A percentile compares a stretch with the other conserved stretches of the same genome.
phyloP scores from a whole-genome alignment of 495 filamentous ascomycete species.

The Amphirosellinia nigrospora region DNA sequence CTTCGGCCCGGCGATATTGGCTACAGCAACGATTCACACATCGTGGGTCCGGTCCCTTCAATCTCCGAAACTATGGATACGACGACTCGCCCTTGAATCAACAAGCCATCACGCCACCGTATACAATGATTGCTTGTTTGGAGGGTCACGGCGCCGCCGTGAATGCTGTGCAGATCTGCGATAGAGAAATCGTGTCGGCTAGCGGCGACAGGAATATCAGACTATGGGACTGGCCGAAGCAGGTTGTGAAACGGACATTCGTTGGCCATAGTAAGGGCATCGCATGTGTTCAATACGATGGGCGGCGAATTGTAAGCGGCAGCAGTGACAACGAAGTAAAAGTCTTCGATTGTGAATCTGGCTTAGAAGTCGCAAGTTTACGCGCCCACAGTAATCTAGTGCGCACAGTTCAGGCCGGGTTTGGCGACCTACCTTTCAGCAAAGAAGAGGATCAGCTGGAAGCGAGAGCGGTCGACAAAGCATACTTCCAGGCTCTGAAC shows the following conservation, averaged over 20 bases:
- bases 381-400: conserved; percentile 82
- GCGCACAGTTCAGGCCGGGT: conserved; percentile 91
- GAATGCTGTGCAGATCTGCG: conserved; percentile 92
- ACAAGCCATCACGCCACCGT: conserved; percentile 61
- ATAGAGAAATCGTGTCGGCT: conserved; percentile 87
- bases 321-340: conserved; percentile 95
- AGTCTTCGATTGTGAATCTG: conserved; percentile 85
- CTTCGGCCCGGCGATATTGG: conserved; percentile 71
- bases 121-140: conserved; percentile 77
- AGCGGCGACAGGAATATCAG: conserved; percentile 92
- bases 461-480: conserved; percentile 72
- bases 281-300: conserved; percentile 96
- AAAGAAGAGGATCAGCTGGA: conserved; percentile 72
- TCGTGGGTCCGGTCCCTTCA: conserved; percentile 59
- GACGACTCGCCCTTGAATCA: conserved; percentile 52
- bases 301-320: conserved; percentile 93
- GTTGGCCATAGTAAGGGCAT: conserved; percentile 93
- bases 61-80: conserved; percentile 54
- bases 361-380: conserved; percentile 86
- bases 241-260: conserved; percentile 74
- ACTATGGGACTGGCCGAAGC: conserved; percentile 87
- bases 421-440: conserved; percentile 84
- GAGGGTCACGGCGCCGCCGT: conserved; percentile 89
- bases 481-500: conserved; percentile 72
- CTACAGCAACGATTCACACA: conserved; percentile 57